Percentiles rank a stretch among this genome's conserved stretches.
phyloP scores from a whole-genome alignment of 148 eudicot genomes.

The Persicaria tinctoria region DNA sequence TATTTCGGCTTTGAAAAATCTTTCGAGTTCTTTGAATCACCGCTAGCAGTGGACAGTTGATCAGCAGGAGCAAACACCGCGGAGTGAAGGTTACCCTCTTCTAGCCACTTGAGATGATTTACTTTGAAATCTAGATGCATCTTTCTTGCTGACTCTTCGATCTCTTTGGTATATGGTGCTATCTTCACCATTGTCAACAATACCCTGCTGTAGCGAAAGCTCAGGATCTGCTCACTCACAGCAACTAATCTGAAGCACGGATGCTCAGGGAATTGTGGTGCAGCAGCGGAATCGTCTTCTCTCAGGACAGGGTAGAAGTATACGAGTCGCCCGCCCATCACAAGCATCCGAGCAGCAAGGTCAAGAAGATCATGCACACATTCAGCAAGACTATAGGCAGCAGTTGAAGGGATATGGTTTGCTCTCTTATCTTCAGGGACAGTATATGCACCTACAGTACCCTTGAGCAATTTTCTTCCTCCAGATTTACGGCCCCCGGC shows the following conservation, averaged over 20 bases:
- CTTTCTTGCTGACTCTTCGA: conserved; percentile 37
- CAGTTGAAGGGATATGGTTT: conserved; percentile 94
- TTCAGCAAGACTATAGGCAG: conserved; percentile 83
- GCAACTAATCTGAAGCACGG: conserved; percentile 86
- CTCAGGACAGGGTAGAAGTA: conserved; percentile 83
- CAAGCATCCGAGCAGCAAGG: conserved; percentile 81
- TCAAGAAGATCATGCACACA: conserved; percentile 95
- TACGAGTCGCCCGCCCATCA: conserved; percentile 87
- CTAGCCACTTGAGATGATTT: conserved; percentile 87
- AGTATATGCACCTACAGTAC: conserved; percentile 64
- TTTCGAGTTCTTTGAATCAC: conserved; percentile 39
- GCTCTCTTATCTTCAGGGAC: conserved; percentile 91
- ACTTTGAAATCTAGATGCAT: conserved; percentile 75
- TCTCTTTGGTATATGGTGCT: conserved; percentile 59
- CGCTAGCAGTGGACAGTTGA: conserved; percentile 27
- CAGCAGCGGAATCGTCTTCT: conserved; percentile 60
- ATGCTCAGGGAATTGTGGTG: conserved; percentile 77
- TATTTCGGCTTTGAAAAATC: conserved; percentile 62
- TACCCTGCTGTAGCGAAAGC: conserved; percentile 80
- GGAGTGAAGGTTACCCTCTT: conserved; percentile 91
- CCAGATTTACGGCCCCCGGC: conserved; percentile 99
- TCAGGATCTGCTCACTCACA: conserved; percentile 81
- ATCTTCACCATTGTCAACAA: conserved; percentile 89
- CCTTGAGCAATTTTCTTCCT: conserved; percentile 87
- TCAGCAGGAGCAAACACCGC: conserved; percentile 72